These are phyloP conservation scores for Parasitella parasitica DNA, from an alignment of 371 early-diverging fungal species.

Conservation along the genomic window DNA sequence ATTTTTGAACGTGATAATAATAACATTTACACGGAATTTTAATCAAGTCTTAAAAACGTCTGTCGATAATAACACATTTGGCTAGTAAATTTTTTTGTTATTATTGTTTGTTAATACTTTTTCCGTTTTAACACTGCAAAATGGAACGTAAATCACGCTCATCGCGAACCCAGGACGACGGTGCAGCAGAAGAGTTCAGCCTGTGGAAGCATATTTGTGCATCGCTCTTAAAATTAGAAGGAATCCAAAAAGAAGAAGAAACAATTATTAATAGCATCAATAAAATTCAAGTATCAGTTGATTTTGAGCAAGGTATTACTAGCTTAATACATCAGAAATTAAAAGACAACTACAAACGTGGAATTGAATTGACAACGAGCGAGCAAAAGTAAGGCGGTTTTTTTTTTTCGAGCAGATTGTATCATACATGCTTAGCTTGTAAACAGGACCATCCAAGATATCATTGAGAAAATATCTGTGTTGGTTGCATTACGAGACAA, in stretches of 20 bases:
- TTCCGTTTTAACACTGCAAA: background rate
- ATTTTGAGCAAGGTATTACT: slow-evolving; percentile 48
- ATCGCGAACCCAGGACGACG: slow-evolving; percentile 38
- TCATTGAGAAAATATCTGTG: slow-evolving; percentile 54
- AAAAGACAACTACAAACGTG: slow-evolving; percentile 39
- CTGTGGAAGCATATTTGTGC: slow-evolving; percentile 52
- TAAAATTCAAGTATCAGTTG: slow-evolving; percentile 35
- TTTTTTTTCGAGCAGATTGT: background rate
- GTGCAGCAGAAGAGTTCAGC: slow-evolving; percentile 35
- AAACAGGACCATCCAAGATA: slow-evolving; percentile 50
- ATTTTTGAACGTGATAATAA: background rate
- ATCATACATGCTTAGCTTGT: slow-evolving; percentile 38
- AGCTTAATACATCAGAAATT: slow-evolving; percentile 27
- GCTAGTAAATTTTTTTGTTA: no score
- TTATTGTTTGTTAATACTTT: background rate
- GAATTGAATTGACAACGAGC: slow-evolving; percentile 37
- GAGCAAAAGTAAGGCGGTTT: slow-evolving; percentile 30
- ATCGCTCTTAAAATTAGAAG: slow-evolving; percentile 47
- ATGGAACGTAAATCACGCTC: slow-evolving; percentile 50
- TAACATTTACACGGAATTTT: background rate
- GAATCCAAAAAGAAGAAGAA: slow-evolving; percentile 48
- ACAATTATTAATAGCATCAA: slow-evolving; percentile 36
- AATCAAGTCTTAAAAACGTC: background rate
- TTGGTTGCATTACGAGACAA: slow-evolving; percentile 55
- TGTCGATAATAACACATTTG: background rate